phyloP scores from a whole-genome alignment of 192 early-diverging fungal species.

The Backusella australiensis region DNA sequence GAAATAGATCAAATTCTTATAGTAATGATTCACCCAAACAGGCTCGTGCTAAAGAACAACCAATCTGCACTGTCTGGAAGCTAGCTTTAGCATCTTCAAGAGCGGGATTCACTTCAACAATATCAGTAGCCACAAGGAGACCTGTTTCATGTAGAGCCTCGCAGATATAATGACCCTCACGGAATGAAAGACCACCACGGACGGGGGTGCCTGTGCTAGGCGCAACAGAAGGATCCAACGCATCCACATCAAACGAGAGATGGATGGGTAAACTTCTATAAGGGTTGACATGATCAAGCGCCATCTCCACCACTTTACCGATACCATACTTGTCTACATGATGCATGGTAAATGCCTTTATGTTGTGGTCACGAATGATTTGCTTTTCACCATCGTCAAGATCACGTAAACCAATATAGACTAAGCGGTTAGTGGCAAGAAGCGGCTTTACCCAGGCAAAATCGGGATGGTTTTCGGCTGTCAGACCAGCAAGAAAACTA shows the following conservation, averaged over 20 bases:
- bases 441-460: conserved; percentile 83
- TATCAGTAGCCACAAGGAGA: conserved; percentile 82
- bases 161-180: conserved; percentile 97
- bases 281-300: conserved; percentile 83
- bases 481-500: conserved; percentile 84
- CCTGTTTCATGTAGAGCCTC: conserved; percentile 89
- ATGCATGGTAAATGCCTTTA: conserved; percentile 96
- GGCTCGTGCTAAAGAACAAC: conserved; percentile 85
- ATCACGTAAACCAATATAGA: conserved; percentile 96
- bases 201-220: conserved; percentile 96
- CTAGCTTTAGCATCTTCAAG: conserved; percentile 74
- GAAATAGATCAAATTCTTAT: conserved; percentile 26
- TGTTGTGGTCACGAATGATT: conserved; percentile 75
- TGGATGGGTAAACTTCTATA: conserved; percentile 76
- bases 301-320: conserved; percentile 89
- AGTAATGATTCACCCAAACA: conserved; percentile 83
- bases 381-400: conserved; percentile 87
- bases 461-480: conserved; percentile 50
- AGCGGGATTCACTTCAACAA: conserved; percentile 94
- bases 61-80: conserved; percentile 85
- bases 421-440: conserved; percentile 72
- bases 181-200: conserved; percentile 90
- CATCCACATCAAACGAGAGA: conserved; percentile 94
- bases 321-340: conserved; percentile 95
- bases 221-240: conserved; percentile 89